These are phyloP conservation scores for Ophiostoma ips DNA, from an alignment of 2,329 filamentous ascomycete species.

Conservation along the genomic window DNA sequence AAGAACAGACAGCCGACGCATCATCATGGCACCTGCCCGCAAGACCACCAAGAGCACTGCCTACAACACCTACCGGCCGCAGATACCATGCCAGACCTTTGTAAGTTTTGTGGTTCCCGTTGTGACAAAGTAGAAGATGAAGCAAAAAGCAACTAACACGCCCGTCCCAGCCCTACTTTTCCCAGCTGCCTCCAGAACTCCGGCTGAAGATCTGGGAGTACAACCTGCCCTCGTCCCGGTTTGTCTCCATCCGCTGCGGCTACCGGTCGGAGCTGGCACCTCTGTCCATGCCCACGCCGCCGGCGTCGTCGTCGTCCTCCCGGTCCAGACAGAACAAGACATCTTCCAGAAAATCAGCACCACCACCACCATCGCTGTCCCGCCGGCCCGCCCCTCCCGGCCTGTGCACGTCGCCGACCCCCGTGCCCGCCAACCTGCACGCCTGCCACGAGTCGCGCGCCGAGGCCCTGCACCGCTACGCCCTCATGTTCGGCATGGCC, in stretches of 20 bases:
- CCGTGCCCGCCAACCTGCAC: slow-evolving; percentile 31
- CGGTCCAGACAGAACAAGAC: background rate
- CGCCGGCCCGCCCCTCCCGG: background rate
- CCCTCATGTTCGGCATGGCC: slow-evolving; percentile 28
- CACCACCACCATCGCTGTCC: no score
- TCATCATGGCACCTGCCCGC: background rate
- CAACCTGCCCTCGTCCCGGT: slow-evolving; percentile 28
- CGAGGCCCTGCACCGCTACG: slow-evolving; percentile 29
- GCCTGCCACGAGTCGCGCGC: slow-evolving; percentile 31
- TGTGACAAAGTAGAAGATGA: no score
- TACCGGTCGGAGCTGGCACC: background rate
- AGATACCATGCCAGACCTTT: background rate
- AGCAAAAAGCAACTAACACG: background rate
- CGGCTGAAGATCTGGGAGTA: slow-evolving; percentile 34
- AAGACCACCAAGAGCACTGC: background rate
- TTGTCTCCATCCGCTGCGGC: slow-evolving; percentile 29
- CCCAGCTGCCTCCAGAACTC: slow-evolving; percentile 30
- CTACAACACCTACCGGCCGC: background rate
- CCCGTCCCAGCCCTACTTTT: slow-evolving; percentile 27
- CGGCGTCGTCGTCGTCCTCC: slow-evolving; percentile 10
- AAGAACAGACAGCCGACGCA: background rate
- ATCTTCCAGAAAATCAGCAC: no score
- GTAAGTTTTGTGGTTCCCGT: background rate
- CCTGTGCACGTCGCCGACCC: slow-evolving; percentile 28
- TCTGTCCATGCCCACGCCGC: background rate